Percentiles rank a stretch among this genome's conserved stretches.
Conservation (phyloP, 148 eudicot species). For the Nyssa sinensis region DNA sequence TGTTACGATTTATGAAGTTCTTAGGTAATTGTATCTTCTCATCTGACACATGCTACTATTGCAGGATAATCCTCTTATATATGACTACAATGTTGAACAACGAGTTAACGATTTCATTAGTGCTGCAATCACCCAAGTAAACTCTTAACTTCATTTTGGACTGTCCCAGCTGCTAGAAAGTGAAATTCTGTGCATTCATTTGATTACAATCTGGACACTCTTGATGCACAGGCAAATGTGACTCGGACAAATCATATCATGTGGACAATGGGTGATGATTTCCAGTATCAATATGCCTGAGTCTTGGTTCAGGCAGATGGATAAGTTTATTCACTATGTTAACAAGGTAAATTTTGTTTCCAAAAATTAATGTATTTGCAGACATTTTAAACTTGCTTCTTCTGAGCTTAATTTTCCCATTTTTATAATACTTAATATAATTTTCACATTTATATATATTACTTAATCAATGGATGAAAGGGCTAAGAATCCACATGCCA, state of each 20-base stretch:
- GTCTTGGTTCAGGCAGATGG: slow-evolving; percentile 95
- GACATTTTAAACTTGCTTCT: neutral
- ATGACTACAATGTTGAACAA: slow-evolving; percentile 63
- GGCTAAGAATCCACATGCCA: neutral
- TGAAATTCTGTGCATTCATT: neutral
- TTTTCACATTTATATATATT: no score
- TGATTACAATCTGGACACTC: neutral
- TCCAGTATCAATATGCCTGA: slow-evolving; percentile 88
- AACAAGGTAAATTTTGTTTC: slow-evolving; percentile 50
- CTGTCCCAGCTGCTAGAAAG: neutral
- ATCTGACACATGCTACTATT: slow-evolving; percentile 12
- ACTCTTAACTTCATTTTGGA: neutral
- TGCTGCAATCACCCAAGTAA: slow-evolving; percentile 69
- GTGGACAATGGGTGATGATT: slow-evolving; percentile 99
- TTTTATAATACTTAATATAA: neutral
- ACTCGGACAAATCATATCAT: slow-evolving; percentile 84
- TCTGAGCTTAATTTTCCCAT: neutral
- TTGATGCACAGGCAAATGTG: slow-evolving; percentile 57
- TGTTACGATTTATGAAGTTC: neutral
- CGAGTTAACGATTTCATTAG: slow-evolving; percentile 67
- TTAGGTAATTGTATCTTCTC: neutral
- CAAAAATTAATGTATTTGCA: neutral
- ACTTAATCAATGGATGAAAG: neutral
- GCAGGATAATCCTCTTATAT: slow-evolving; percentile 70
- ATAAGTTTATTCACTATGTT: slow-evolving; percentile 82